Base-by-base conservation (phyloP, 2,329 filamentous ascomycete species). In the Rhinocladiella similis region DNA sequence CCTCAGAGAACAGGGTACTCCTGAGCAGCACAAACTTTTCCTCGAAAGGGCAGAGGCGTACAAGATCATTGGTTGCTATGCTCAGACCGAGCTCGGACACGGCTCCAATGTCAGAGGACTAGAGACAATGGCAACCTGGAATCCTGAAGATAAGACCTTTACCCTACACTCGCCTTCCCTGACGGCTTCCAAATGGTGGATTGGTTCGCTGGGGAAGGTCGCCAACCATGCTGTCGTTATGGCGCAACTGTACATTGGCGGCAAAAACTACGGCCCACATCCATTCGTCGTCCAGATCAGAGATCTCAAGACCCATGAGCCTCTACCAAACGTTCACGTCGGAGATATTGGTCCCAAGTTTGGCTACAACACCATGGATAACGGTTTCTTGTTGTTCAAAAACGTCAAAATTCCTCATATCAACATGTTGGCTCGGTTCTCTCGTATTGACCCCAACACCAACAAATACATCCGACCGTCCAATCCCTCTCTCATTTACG, bases 121-220 rank as follows among this genome's bases (percentile, higher is more conserved):
- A 12, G 86, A 90, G 72, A 89, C 86, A 0, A 87, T 83, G 0
- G 87, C 87, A 1, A 90, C 84, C 0, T 91, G 87, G 87, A 87
- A 89, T 66, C 75, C 83, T 0, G 76, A 85, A 4, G 86, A 90
- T 71, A 87, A 89, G 78, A 89, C 85, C 2, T 91, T 92, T 66
- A 86, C 79, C 13, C 78, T 92, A 35, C 84, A 91, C 72, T 90
- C 87, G 0, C 89, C 89, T 9, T 79, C 84, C 59, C 77, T 91
- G 54, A 91, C 89, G 1, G 83, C 88, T 0, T 87, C 86, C 33
- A 93, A 93, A 69, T 93, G 88, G 88, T 92, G 89, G 89, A 91
- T 91, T 65, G 89, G 89, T 1, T 89, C 87, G 10, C 79, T 92
- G 3, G 89, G 89, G 50, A 81, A 87, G 65, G 86, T 86, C 2